Evolutionary conservation across 2,329 filamentous ascomycete genomes (phyloP).

Genomic region (Cryphonectria parasitica): DNA sequence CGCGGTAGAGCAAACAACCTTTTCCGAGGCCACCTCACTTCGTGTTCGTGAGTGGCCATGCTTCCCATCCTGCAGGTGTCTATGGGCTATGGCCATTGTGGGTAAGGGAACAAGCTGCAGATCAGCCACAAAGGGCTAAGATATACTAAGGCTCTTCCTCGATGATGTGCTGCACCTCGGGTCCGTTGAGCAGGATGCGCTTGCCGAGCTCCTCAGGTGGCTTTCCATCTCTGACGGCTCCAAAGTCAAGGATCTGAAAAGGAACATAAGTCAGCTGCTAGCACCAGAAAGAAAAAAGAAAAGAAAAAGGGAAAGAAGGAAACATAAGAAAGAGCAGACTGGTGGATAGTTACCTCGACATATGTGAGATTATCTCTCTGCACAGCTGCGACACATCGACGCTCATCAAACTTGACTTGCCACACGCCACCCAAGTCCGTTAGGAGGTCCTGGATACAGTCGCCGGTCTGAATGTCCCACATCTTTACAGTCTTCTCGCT

Average conservation of each 20-base stretch:
- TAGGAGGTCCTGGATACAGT: slow-evolving; percentile 89
- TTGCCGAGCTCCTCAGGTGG: slow-evolving; percentile 76
- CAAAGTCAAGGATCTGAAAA: slow-evolving; percentile 90
- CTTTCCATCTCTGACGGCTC: slow-evolving; percentile 86
- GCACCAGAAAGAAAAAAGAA: slow-evolving; percentile 15
- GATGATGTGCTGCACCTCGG: slow-evolving; percentile 56
- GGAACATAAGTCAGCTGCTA: slow-evolving; percentile 32
- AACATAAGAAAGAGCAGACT: background rate
- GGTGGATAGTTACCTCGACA: slow-evolving; percentile 75
- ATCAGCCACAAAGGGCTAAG: background rate
- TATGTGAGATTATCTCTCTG: slow-evolving; percentile 92
- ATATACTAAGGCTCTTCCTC: slow-evolving; percentile 46
- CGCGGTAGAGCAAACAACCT: background rate
- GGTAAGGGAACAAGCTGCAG: background rate
- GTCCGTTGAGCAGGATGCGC: slow-evolving; percentile 70
- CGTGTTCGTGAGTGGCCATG: slow-evolving; percentile 6
- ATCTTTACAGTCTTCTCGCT: slow-evolving; percentile 96
- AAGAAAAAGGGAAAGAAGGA: background rate
- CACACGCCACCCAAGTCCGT: slow-evolving; percentile 96
- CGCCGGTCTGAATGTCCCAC: slow-evolving; percentile 94
- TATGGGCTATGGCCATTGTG: background rate
- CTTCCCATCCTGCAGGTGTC: background rate
- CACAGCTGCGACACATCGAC: slow-evolving; percentile 93
- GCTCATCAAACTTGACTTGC: slow-evolving; percentile 97
- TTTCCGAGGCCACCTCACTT: background rate